Base-by-base conservation (phyloP, 805 yeast species). In the Saccharomycopsis lassenensis region DNA sequence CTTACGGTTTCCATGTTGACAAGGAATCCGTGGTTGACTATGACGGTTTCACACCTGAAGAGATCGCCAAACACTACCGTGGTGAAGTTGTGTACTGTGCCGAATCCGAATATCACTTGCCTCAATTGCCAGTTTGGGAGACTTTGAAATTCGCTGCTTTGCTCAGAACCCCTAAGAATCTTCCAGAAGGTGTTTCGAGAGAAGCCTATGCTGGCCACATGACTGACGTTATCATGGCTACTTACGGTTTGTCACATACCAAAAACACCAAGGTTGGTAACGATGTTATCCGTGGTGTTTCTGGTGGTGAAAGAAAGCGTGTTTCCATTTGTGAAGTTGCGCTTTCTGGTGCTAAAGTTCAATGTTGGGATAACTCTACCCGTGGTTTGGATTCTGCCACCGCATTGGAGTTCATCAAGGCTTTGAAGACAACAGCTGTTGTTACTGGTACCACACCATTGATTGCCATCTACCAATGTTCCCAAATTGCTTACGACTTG, bases 261-360 rank as follows among this genome's bases (percentile, higher is more conserved):
- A 63, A 66, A 46, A 61, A 74, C 51, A 77, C 84, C 20, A 63
- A 71, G 38, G 83, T 77, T 32, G 84, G 85, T 51, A 67, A 71
- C 46, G 80, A 76, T 44, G 64, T 67, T 32, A 71, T 75, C 21
- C 65, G 82, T 52, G 85, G 85, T 56, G 74, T 77, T 30, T 75
- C 82, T 20, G 85, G 84, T 53, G 85, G 84, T 59, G 81, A 77
- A 56, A 61, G 84, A 48, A 77, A 77, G 55, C 71, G 84, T 61
- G 83, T 76, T 15, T 74, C 82, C n/a, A 74, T 77, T 48, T 81
- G 79, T 8, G 84, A 77, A 56, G 80, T 67, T 31, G 49, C 65
- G 11, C 47, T 62, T 20, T 52, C 63, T 35, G 74, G 73, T 43
- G 67, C 77, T 21, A 57, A 56, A 40, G 46, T 67, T 27, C 69